Evolutionary conservation across 352 stramenopile species (phyloP), one percentile per base, ranked within the genome.

Genomic region (Phytophthora uliginosa): DNA sequence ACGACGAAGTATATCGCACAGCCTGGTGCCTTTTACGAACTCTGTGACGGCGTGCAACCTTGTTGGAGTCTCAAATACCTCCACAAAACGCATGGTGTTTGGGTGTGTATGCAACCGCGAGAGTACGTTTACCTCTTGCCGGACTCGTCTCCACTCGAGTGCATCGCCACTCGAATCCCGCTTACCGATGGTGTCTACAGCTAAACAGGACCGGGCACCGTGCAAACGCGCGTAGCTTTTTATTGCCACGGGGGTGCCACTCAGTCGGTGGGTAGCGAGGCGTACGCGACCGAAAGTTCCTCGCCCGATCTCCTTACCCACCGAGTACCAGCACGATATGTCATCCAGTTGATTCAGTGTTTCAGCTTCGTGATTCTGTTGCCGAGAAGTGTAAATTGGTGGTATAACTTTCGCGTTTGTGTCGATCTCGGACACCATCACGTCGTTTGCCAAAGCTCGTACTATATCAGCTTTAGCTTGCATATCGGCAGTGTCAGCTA

Each of bases 71-170:
- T 94, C 80, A 47, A 94, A 91, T 15, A 66, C 74, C 59, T 94
- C 84, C 18, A 92, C 57, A 51, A 91, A 89, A 9, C 69, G 73
- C 26, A 90, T 69, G 18, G 91, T 59, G 17, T 77, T 88, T 10
- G 79, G 65, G 18, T 92, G 86, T 18, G 67, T 40, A 0, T 26
- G 57, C 2, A 91, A 54, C 20, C 54, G 69, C 15, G 76, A 78
- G 59, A 94, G 78, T 15, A 94, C 56, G 17, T 73, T 77, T 18
- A 79, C 82, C 51, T 92, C 86, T 28, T 87, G 76, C 0, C 78
- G 81, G n/a, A 92, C 82, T 17, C 83, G 83, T 31, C 75, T 84
- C 86, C 86, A 94, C 40, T 92, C 83, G 6, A 87, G 69, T 9
- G 79, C 66, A 38, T 90, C 79, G 3, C 45, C 66, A 52, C 51